These are phyloP conservation scores for Salvia miltiorrhiza DNA, from an alignment of 257 asterid species.

Conservation along the genomic window DNA sequence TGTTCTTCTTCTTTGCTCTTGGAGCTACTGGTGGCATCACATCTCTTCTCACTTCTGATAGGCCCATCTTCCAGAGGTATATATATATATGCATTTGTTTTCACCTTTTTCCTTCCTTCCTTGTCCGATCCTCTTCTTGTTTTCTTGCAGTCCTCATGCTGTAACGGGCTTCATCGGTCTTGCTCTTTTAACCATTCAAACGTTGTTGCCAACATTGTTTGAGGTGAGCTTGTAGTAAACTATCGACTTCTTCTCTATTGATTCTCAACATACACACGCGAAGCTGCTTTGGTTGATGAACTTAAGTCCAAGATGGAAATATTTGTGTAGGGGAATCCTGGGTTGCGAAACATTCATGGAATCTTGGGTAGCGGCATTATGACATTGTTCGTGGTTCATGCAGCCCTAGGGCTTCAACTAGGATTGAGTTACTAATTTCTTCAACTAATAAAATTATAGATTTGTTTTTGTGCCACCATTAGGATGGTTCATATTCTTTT, in stretches of 20 bases:
- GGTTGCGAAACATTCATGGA: slow-evolving; percentile 73
- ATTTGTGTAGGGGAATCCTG: slow-evolving; percentile 63
- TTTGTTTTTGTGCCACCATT: too few species aligned
- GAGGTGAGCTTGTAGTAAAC: slow-evolving; percentile 43
- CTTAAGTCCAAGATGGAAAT: not conserved
- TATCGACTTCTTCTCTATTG: not conserved
- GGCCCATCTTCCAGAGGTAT: slow-evolving; percentile 85
- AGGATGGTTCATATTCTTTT: too few species aligned
- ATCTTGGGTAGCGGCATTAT: slow-evolving; percentile 89
- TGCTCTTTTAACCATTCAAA: slow-evolving; percentile 35
- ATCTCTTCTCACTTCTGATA: slow-evolving; percentile 83
- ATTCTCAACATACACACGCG: not conserved
- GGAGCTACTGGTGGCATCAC: slow-evolving; percentile 93
- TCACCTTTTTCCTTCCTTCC: not conserved
- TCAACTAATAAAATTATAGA: not conserved
- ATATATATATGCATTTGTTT: not conserved
- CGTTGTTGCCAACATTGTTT: slow-evolving; percentile 38
- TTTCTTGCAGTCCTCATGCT: slow-evolving; percentile 52
- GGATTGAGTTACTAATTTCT: slow-evolving; percentile 59
- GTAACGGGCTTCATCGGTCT: slow-evolving; percentile 47
- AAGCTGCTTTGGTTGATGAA: not conserved
- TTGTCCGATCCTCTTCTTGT: not conserved
- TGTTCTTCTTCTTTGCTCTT: slow-evolving; percentile 95
- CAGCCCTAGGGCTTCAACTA: slow-evolving; percentile 78
- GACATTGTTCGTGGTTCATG: slow-evolving; percentile 86